phyloP scores from a whole-genome alignment of 2,329 filamentous ascomycete species.

The Nothopassalora personata region DNA sequence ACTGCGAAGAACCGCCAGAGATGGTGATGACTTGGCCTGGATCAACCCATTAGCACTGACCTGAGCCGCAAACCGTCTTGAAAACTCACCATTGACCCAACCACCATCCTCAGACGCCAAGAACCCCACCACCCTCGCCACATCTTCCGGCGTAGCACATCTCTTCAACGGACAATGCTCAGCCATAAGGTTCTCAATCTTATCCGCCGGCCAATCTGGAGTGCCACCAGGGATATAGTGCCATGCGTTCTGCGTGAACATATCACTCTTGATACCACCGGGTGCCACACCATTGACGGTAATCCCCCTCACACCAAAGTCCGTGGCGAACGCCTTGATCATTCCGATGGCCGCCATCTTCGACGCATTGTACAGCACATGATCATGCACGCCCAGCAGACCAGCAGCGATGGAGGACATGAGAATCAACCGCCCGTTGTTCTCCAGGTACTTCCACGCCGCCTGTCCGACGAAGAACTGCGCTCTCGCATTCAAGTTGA shows the following conservation, averaged over 20 bases:
- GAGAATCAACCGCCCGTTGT: conserved; percentile 67
- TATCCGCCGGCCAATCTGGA: conserved; percentile 46
- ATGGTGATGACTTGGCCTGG: conserved; percentile 41
- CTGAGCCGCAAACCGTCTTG: background rate
- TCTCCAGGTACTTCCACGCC: conserved; percentile 64
- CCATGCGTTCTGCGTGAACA: conserved; percentile 54
- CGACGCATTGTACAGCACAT: conserved; percentile 65
- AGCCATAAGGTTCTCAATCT: conserved; percentile 48
- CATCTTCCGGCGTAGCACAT: conserved; percentile 45
- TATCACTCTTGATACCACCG: conserved; percentile 69
- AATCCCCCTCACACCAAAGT: conserved; percentile 62
- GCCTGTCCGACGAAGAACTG: conserved; percentile 77
- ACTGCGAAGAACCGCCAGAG: conserved; percentile 39
- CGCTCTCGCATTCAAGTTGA: conserved; percentile 62
- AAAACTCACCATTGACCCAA: conserved; percentile 36
- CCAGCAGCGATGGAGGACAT: conserved; percentile 67
- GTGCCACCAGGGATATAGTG: conserved; percentile 41
- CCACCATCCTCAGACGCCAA: conserved; percentile 35
- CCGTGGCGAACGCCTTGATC: conserved; percentile 65
- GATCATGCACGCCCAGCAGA: conserved; percentile 63
- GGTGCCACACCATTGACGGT: conserved; percentile 70
- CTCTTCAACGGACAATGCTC: conserved; percentile 46
- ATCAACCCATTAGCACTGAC: conserved; percentile 11
- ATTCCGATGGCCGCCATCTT: conserved; percentile 71
- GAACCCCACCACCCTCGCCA: conserved; percentile 38